Conservation (phyloP, 805 yeast genomes). For the Starmerella davenportii region DNA sequence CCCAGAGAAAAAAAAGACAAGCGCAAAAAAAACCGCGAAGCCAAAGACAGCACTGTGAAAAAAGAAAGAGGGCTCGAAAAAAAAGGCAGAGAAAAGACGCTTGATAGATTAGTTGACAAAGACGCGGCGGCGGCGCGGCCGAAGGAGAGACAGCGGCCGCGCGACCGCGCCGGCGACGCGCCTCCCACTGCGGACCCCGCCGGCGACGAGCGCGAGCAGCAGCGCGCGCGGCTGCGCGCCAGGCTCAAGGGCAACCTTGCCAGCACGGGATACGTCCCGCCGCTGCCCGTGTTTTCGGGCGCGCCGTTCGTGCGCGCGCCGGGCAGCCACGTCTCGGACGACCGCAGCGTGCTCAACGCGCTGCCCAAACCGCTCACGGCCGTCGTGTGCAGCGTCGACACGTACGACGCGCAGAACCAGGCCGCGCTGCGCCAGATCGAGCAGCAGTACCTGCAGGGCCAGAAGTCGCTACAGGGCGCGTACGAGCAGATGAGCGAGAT, state of each 20-base stretch:
- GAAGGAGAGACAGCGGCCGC: too few relatives aligned
- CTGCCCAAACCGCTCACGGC: conserved; percentile 7
- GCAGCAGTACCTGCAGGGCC: conserved; percentile 28
- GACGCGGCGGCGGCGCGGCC: too few relatives aligned
- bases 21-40: neutral
- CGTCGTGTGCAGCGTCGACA: conserved; percentile 5
- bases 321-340: conserved; percentile 4
- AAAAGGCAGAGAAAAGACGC: neutral
- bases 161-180: too few relatives aligned
- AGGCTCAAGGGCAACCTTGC: neutral
- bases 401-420: conserved; percentile 69
- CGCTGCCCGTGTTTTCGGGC: conserved; percentile 4
- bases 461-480: conserved; percentile 44
- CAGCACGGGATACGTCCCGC: neutral
- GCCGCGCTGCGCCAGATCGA: conserved; percentile 33
- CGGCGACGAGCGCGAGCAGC: neutral
- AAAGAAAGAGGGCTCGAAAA: neutral
- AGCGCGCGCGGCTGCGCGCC: neutral
- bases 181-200: too few relatives aligned
- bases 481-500: conserved; percentile 52
- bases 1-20: neutral
- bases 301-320: neutral
- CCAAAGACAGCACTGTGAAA: neutral
- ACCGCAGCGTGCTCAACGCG: conserved; percentile 7
- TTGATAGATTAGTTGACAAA: too few relatives aligned